Evolutionary conservation across 2,329 filamentous ascomycete genomes (phyloP).

Genomic region (Stagonosporopsis rhizophila): DNA sequence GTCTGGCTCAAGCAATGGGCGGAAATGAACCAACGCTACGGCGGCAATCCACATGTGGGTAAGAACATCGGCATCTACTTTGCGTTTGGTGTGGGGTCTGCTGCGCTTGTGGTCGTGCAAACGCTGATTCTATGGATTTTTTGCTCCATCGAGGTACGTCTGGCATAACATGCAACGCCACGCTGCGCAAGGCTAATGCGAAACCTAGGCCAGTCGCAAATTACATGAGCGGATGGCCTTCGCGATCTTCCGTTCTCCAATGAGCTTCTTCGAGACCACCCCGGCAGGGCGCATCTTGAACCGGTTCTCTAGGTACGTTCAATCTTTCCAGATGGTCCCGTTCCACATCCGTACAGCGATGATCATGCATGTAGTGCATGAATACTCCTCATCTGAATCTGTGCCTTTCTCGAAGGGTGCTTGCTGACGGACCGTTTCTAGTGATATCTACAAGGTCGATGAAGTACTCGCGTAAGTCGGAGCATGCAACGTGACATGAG

Average conservation of each 20-base stretch:
- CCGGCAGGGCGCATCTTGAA: constrained; percentile 96
- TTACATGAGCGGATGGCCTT: constrained; percentile 97
- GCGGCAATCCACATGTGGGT: constrained; percentile 76
- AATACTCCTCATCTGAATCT: neutral
- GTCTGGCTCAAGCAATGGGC: constrained; percentile 96
- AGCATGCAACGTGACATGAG: neutral
- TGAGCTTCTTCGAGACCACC: constrained; percentile 99
- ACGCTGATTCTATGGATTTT: constrained; percentile 98
- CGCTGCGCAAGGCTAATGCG: constrained; percentile 33
- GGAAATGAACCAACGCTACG: constrained; percentile 73
- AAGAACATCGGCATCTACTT: constrained; percentile 97
- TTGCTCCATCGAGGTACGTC: constrained; percentile 92
- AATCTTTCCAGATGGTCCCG: neutral
- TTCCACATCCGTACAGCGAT: neutral
- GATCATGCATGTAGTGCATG: neutral
- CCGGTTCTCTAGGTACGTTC: constrained; percentile 82
- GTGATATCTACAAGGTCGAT: constrained; percentile 82
- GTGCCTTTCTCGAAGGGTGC: neutral
- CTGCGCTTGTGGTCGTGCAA: constrained; percentile 84
- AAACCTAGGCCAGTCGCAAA: constrained; percentile 80
- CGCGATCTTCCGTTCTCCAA: constrained; percentile 95
- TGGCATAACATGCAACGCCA: constrained; percentile 14
- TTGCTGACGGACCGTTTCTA: constrained; percentile 37
- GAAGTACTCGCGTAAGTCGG: constrained; percentile 78
- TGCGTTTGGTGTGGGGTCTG: constrained; percentile 87